Conservation (phyloP, 352 stramenopile genomes). For the Peronospora tabacina region DNA sequence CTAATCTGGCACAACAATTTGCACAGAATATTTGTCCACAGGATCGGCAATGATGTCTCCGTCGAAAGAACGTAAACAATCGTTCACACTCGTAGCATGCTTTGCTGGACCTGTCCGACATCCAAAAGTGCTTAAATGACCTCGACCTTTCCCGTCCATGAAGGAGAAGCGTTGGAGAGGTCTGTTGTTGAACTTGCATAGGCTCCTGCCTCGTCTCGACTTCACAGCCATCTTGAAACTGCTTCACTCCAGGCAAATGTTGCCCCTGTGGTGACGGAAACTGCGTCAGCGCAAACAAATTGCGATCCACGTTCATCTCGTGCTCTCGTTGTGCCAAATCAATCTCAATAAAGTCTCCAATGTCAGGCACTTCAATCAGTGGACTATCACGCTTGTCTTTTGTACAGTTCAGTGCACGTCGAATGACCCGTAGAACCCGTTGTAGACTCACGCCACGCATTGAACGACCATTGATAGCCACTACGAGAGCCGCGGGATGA, state of each 20-base stretch:
- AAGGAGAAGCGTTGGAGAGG: slow-evolving; percentile 17
- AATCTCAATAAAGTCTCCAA: slow-evolving; percentile 31
- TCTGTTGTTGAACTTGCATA: slow-evolving; percentile 21
- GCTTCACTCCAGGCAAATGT: slow-evolving; percentile 54
- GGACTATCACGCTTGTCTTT: slow-evolving; percentile 9
- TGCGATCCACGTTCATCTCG: slow-evolving; percentile 59
- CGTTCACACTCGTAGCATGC: slow-evolving; percentile 77
- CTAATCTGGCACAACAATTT: slow-evolving; percentile 68
- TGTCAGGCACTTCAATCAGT: slow-evolving; percentile 27
- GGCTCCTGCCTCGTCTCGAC: slow-evolving; percentile 13
- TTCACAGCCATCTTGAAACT: slow-evolving; percentile 34
- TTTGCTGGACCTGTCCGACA: slow-evolving; percentile 83
- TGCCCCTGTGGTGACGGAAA: slow-evolving; percentile 66
- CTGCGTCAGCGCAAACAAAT: slow-evolving; percentile 55
- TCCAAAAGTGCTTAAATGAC: slow-evolving; percentile 86
- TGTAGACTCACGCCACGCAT: slow-evolving; percentile 44
- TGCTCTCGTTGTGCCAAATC: slow-evolving; percentile 60
- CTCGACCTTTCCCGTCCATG: slow-evolving; percentile 40
- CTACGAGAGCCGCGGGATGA: slow-evolving; percentile 44
- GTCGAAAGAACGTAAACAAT: slow-evolving; percentile 76
- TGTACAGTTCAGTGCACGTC: slow-evolving; percentile 18
- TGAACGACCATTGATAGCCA: slow-evolving; percentile 46
- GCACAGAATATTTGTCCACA: slow-evolving; percentile 84
- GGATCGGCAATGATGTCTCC: slow-evolving; percentile 75
- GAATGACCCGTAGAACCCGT: slow-evolving; percentile 42